phyloP scores from a whole-genome alignment of 1,284 basidiomycete species.

The Papiliotrema fonsecae region DNA sequence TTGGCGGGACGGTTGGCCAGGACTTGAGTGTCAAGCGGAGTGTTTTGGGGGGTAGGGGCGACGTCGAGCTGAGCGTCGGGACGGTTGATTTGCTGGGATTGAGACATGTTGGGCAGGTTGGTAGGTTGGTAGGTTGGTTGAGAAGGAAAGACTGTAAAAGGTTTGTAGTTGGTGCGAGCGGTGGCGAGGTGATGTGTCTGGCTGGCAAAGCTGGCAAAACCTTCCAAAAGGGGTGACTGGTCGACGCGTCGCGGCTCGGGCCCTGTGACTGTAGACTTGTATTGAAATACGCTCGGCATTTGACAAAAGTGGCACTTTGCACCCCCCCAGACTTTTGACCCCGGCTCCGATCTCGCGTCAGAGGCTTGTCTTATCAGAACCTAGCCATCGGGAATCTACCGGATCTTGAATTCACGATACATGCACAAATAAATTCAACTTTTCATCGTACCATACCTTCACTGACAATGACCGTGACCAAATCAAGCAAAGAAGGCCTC shows the following conservation, averaged over 20 bases:
- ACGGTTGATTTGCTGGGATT: slow-evolving; percentile 40
- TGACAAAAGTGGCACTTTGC: too few relatives aligned
- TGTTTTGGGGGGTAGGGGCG: slow-evolving; percentile 77
- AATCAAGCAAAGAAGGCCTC: background rate
- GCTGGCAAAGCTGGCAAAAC: background rate
- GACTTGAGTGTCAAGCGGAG: slow-evolving; percentile 65
- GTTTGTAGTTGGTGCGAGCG: background rate
- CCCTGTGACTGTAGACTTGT: too few relatives aligned
- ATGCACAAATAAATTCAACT: too few relatives aligned
- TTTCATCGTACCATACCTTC: too few relatives aligned
- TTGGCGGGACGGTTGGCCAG: slow-evolving; percentile 57
- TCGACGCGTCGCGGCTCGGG: too few relatives aligned
- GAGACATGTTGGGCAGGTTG: slow-evolving; percentile 27
- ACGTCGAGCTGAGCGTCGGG: slow-evolving; percentile 34
- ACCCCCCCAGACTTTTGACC: too few relatives aligned
- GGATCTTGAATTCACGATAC: too few relatives aligned
- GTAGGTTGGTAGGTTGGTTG: background rate
- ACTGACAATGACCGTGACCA: background rate
- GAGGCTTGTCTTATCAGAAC: too few relatives aligned
- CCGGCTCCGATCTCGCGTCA: too few relatives aligned
- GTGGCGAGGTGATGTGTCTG: background rate
- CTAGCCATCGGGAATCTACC: too few relatives aligned
- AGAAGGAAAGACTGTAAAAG: background rate
- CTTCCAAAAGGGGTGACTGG: background rate
- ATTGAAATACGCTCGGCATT: too few relatives aligned